These are phyloP conservation scores for Elongisporangium prolatum DNA, from an alignment of 352 stramenopile genomes.

Conservation along the genomic window DNA sequence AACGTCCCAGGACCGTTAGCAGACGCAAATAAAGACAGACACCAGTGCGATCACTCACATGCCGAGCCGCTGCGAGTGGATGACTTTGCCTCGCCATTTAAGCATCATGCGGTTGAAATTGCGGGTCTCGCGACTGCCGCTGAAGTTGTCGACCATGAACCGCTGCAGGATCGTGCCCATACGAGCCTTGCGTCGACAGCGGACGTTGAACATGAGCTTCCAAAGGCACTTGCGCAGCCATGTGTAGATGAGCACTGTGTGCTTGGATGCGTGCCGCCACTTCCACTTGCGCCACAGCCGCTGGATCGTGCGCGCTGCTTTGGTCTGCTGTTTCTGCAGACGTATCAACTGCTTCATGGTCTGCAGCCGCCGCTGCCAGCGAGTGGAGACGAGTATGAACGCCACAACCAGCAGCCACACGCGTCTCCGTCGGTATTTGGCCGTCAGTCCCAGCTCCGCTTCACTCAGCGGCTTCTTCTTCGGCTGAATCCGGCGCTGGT, in stretches of 20 bases:
- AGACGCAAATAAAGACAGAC: too few species aligned
- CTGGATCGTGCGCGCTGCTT: constrained; percentile 51
- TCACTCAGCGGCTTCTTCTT: constrained; percentile 13
- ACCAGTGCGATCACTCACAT: constrained; percentile 12
- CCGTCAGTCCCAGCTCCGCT: constrained; percentile 25
- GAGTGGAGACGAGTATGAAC: constrained; percentile 29
- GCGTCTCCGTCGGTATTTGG: constrained; percentile 31
- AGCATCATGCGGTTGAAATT: constrained; percentile 79
- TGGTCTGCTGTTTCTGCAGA: constrained; percentile 26
- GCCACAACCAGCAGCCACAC: constrained; percentile 45
- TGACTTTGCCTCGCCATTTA: constrained; percentile 68
- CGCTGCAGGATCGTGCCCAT: constrained; percentile 34
- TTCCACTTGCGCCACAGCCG: constrained; percentile 57
- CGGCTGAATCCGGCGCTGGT: constrained; percentile 25
- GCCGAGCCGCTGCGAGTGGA: constrained; percentile 52
- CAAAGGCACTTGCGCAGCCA: constrained; percentile 71
- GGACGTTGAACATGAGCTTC: constrained; percentile 58
- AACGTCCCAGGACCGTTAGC: constrained; percentile 2
- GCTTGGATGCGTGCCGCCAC: constrained; percentile 51
- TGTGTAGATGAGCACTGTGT: constrained; percentile 57
- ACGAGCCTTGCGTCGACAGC: constrained; percentile 27
- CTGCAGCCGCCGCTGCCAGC: constrained; percentile 28
- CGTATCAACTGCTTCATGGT: constrained; percentile 26
- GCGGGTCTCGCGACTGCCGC: constrained; percentile 47
- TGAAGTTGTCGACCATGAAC: constrained; percentile 58